These are phyloP conservation scores for Pelargonium citronellum DNA, from an alignment of 441 rosid genomes.

Conservation along the genomic window DNA sequence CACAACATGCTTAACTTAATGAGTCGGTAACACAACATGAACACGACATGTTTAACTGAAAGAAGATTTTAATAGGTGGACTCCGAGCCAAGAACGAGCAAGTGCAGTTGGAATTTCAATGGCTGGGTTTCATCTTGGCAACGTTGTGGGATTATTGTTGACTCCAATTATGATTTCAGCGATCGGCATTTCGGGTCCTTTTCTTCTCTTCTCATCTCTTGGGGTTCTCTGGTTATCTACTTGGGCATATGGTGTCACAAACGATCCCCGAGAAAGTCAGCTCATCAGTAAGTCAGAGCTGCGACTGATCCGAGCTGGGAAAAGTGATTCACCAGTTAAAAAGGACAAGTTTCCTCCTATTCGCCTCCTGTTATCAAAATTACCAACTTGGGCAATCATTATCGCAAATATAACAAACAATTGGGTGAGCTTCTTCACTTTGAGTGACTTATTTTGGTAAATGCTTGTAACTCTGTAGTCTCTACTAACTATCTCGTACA, in stretches of 20 bases:
- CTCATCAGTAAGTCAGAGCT: slow-evolving; percentile 53
- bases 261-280: slow-evolving; percentile 60
- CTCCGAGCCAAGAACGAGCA: slow-evolving; percentile 68
- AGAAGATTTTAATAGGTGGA: slow-evolving; percentile 62
- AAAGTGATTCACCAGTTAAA: slow-evolving; percentile 29
- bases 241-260: slow-evolving; percentile 53
- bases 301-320: slow-evolving; percentile 63
- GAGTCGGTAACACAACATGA: too few species aligned
- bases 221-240: slow-evolving; percentile 64
- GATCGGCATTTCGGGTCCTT: slow-evolving; percentile 67
- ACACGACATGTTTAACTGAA: too few species aligned
- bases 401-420: slow-evolving; percentile 78
- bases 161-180: slow-evolving; percentile 75
- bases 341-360: slow-evolving; percentile 45
- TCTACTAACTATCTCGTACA: background rate
- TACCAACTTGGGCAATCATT: slow-evolving; percentile 84
- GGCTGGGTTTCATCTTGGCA: slow-evolving; percentile 98
- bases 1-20: too few species aligned
- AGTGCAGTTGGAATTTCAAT: slow-evolving; percentile 84
- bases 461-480: background rate
- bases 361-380: slow-evolving; percentile 51
- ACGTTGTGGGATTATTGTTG: slow-evolving; percentile 63
- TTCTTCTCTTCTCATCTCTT: slow-evolving; percentile 61
- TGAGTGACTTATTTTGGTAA: background rate
- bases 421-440: slow-evolving; percentile 52